Conservation (phyloP, 768 basidiomycete species). For the Psilocybe subaeruginosa region DNA sequence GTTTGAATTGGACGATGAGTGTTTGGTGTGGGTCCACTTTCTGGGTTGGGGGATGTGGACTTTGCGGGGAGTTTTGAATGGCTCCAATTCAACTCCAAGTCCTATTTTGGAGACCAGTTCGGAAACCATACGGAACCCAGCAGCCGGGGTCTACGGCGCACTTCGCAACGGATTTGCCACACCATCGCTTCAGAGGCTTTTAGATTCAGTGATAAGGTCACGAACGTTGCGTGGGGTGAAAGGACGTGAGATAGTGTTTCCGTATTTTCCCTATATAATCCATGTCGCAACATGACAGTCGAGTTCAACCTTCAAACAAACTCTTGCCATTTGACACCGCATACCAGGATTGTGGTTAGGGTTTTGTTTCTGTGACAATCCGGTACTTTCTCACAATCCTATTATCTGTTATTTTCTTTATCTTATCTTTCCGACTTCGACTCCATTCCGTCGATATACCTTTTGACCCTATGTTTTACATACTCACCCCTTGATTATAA, state of each 20-base stretch:
- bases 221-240: background rate
- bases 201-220: background rate
- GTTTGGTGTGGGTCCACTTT: slow-evolving; percentile 12
- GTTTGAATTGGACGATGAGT: background rate
- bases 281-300: background rate
- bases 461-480: too few relatives aligned
- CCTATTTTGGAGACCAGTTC: slow-evolving; percentile 12
- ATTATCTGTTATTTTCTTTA: too few relatives aligned
- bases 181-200: background rate
- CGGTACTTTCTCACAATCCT: too few relatives aligned
- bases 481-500: too few relatives aligned
- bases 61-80: background rate
- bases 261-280: background rate
- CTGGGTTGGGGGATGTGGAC: slow-evolving; percentile 7
- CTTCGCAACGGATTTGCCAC: background rate
- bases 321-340: too few relatives aligned
- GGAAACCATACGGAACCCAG: slow-evolving; percentile 15
- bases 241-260: background rate
- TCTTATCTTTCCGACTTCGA: too few relatives aligned
- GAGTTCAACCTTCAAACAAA: background rate
- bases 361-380: too few relatives aligned
- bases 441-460: too few relatives aligned
- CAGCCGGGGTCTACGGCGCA: background rate
- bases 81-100: background rate
- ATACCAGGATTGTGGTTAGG: too few relatives aligned